Percentiles rank a stretch among this genome's conserved stretches.
Evolutionary conservation across 495 filamentous ascomycete species (phyloP).

Genomic region (Diplogelasinospora grovesii): DNA sequence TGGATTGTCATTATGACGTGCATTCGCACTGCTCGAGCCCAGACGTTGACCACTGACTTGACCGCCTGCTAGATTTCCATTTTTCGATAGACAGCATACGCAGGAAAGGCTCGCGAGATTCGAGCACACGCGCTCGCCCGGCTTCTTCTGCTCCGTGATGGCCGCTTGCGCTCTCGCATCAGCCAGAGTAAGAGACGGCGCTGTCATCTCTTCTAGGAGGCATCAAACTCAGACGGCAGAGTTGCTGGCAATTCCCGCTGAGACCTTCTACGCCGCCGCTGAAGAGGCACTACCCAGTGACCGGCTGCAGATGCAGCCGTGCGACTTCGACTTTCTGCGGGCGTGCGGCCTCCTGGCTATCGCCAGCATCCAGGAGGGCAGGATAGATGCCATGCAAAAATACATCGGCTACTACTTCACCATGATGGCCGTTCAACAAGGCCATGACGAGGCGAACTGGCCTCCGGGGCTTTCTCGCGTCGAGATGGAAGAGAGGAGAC

Average conservation of each 20-base stretch:
- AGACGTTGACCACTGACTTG: background rate
- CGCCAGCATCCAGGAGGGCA: slow-evolving; percentile 41
- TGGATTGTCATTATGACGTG: background rate
- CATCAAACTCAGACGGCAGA: slow-evolving; percentile 1
- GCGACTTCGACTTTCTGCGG: slow-evolving; percentile 40
- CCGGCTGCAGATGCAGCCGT: slow-evolving; percentile 26
- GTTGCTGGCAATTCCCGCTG: slow-evolving; percentile 17
- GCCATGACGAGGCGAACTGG: slow-evolving; percentile 47
- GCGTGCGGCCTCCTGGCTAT: slow-evolving; percentile 41
- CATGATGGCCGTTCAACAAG: slow-evolving; percentile 35
- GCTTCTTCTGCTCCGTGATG: slow-evolving; percentile 44
- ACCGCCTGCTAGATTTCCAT: slow-evolving; percentile 26
- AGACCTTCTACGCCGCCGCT: slow-evolving; percentile 43
- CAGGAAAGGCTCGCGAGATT: slow-evolving; percentile 27
- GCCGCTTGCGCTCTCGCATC: slow-evolving; percentile 43
- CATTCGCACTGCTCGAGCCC: background rate
- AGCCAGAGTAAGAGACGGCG: slow-evolving; percentile 41
- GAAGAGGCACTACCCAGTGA: slow-evolving; percentile 35
- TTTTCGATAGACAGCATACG: slow-evolving; percentile 40
- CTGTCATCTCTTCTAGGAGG: slow-evolving; percentile 19
- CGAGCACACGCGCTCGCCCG: slow-evolving; percentile 33
- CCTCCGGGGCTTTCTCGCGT: slow-evolving; percentile 33
- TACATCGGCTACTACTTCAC: slow-evolving; percentile 42
- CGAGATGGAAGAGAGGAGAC: slow-evolving; percentile 42
- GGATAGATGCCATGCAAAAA: slow-evolving; percentile 42